Evolutionary conservation across 371 early-diverging fungal genomes (phyloP), one percentile per base, ranked within the genome.

Genomic region (Paramicrosporidium saccamoebae): DNA sequence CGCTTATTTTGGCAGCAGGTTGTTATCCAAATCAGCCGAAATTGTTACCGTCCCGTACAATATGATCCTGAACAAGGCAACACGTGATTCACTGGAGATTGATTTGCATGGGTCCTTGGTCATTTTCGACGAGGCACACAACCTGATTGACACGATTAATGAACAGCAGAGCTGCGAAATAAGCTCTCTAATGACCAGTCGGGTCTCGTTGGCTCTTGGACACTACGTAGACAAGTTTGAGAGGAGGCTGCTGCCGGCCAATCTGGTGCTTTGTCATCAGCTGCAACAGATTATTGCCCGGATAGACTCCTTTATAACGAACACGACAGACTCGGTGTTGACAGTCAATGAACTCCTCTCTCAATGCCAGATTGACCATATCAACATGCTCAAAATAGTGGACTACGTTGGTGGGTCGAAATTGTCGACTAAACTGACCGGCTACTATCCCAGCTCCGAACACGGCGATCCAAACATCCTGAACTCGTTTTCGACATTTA

Each of bases 61-160:
- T 28, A 50, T 75, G 24, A 35, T 86, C 17, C 44, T 86, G 1
- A 63, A 65, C 22, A 41, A 50, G 12, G 39, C 48, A 0, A 57
- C 78, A 0, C 45, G 88, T 7, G 66, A 72, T 22, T 51, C 77
- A 0, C 44, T 67, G 19, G 68, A 66, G 2, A 53, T 86, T 3
- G 44, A 50, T 0, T 35, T 82, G 10, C 52, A 62, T 14, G 42
- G 52, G 37, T 58, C 56, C 16, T 39, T 81, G 9, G 60, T 84
- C 1, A 59, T 84, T 7, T 42, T 84, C 16, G 86, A 81, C 36
- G 82, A 79, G 40, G 86, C 86, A 0, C 79, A 78, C 35, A 77
- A 82, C 27, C 33, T 68, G 20, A 58, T 64, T 12, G 67, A 69
- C 30, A 63, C 69, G 1, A 42, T 69, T 12, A 46, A 52, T 15